Evolutionary conservation across 179 eudicot species (phyloP), one percentile per base, ranked within the genome.

Genomic region (Beta macrorhiza): DNA sequence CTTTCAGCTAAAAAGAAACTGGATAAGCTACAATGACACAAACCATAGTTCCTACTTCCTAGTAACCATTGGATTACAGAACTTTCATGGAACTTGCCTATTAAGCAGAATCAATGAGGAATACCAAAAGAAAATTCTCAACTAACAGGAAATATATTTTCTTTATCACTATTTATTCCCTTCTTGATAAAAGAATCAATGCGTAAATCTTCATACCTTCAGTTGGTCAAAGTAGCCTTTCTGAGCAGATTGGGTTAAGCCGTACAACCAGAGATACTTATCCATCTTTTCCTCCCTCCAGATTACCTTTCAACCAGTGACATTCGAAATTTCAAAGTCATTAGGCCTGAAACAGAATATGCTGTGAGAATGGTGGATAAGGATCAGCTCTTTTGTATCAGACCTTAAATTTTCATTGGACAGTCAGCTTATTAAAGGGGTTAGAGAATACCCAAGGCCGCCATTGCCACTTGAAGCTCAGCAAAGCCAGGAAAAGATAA

Each of bases 151-250:
- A n/a, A 44, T 58, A 42, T 19, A 64, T 55, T 6, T 79, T 55
- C 70, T 61, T 64, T 75, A 22, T 49, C 4, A 11, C 17, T 29
- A 62, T 62, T 12, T 57, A 59, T 75, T 53, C 71, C 71, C 53
- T 71, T 51, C 56, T 70, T 29, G 58, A 59, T 17, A 79, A 49
- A 61, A 68, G 49, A 76, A 70, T 2, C 74, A 80, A 45, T 47
- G 81, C 75, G 20, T 29, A 65, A 81, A 69, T 77, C 71, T 77
- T 58, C 74, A 74, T 84, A 84, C 86, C 84, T 82, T 71, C 67
- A 76, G 79, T 77, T 77, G 81, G 62, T 72, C 81, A 59, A 69
- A 81, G 71, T 73, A 77, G 78, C 81, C 79, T 81, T 84, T 77
- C 75, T 56, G 75, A 56, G 79, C 75, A 77, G 74, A 74, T 72